Base-by-base conservation (phyloP, 148 eudicot species). In the Persicaria tinctoria region DNA sequence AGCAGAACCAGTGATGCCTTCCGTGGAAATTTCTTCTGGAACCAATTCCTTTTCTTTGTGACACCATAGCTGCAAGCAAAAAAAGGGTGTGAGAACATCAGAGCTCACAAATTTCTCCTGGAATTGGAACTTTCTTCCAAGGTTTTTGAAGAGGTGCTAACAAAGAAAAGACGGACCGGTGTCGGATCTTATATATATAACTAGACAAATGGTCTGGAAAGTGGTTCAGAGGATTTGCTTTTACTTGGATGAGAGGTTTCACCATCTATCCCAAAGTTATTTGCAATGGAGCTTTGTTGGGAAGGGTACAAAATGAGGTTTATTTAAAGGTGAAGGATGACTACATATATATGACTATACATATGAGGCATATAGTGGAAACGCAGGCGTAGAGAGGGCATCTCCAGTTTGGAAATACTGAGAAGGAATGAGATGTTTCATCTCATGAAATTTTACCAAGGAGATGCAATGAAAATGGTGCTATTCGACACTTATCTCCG, bases 271-370 rank as follows among this genome's bases (percentile, higher is more conserved):
- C 51, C 51, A 45, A 44, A 44, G 49, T 69, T 69, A 69, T 69
- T 69, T 45, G 72, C 45, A 69, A 8, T 46, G 68, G 72, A 69
- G 72, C 5, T 38, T 68, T 68, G 71, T 5, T 68, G 71, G 71
- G 46, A 68, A 68, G 48, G 48, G 23, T 69, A 46, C 72, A 46
- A 46, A 46, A 69, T 44, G 72, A 18, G 72, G 48, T 69, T 69
- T 69, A 45, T 69, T 69, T 23, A 45, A 17, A 14, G 71, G 6
- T 32, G 45, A 11, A 32, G 47, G 71, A 44, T 44, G 48, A 69
- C 51, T 41, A 68, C 48, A 68, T 68, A 68, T 68, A 68, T 44
- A 68, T 68, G 50, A 41, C 47, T 69, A 69, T 69, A 69, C 51
- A 46, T 46, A 68, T 68, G 8, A 38, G 72, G 72, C 11, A 69